Conservation (phyloP, 371 early-diverging fungal genomes). For the Entomophthora muscae region DNA sequence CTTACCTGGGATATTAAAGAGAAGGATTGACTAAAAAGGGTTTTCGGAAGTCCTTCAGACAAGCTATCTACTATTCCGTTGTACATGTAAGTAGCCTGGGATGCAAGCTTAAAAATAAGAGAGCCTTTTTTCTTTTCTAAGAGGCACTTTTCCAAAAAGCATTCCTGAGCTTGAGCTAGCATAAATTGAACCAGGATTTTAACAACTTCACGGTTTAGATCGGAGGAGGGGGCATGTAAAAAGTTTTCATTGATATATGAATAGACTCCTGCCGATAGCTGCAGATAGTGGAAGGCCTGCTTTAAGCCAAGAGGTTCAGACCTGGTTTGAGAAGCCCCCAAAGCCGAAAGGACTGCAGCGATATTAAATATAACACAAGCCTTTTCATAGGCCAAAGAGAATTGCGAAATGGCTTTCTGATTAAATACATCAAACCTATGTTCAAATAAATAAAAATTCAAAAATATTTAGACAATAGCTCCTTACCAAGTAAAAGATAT, state of each 20-base stretch:
- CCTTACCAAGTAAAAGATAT: slow-evolving; percentile 82
- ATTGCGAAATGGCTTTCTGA: slow-evolving; percentile 41
- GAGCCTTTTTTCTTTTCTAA: slow-evolving; percentile 69
- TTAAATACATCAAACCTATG: slow-evolving; percentile 74
- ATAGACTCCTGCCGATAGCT: slow-evolving; percentile 83
- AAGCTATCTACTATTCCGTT: slow-evolving; percentile 42
- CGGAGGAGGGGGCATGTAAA: slow-evolving; percentile 83
- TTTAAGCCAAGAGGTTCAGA: slow-evolving; percentile 58
- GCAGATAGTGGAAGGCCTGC: slow-evolving; percentile 70
- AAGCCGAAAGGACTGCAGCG: slow-evolving; percentile 57
- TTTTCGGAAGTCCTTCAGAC: slow-evolving; percentile 31
- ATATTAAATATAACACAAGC: slow-evolving; percentile 89
- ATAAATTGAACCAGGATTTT: slow-evolving; percentile 63
- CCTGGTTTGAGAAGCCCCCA: slow-evolving; percentile 50
- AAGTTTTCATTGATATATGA: slow-evolving; percentile 91
- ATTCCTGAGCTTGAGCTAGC: slow-evolving; percentile 92
- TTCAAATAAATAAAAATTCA: neutral
- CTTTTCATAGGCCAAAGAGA: slow-evolving; percentile 89
- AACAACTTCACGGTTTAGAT: slow-evolving; percentile 74
- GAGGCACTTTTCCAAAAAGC: slow-evolving; percentile 68
- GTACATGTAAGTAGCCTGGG: slow-evolving; percentile 67
- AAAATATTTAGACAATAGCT: too few species aligned
- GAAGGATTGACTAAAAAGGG: slow-evolving; percentile 49
- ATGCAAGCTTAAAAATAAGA: slow-evolving; percentile 74
- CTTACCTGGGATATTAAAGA: slow-evolving; percentile 34